Conservation (phyloP, 139 green algal genomes). For the Auxenochlorella pyrenoidosa region DNA sequence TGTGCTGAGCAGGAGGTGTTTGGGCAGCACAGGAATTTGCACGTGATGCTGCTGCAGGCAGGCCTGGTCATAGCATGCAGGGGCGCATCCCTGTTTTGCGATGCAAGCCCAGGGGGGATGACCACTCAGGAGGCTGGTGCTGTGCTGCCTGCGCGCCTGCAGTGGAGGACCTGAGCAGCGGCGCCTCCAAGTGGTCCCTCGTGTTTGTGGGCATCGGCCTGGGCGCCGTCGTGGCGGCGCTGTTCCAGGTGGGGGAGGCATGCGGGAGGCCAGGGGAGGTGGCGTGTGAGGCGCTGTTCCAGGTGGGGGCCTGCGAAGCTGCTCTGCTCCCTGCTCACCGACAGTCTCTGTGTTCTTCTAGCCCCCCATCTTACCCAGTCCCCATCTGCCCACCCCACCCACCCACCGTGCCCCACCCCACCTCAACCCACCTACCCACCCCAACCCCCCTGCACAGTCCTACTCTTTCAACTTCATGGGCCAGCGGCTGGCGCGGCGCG, state of each 20-base stretch:
- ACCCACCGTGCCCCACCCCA: not conserved
- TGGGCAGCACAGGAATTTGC: not conserved
- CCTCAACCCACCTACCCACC: not conserved
- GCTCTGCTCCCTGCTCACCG: too few species aligned
- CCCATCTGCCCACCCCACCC: not conserved
- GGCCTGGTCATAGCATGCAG: too few species aligned
- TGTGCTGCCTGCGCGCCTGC: not conserved
- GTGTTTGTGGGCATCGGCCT: slow-evolving; percentile 76
- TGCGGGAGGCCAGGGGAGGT: too few species aligned
- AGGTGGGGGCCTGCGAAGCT: too few species aligned
- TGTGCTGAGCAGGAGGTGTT: not conserved
- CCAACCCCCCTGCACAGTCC: not conserved
- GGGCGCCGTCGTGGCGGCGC: slow-evolving; percentile 47
- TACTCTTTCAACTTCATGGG: slow-evolving; percentile 66
- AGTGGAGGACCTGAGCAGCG: slow-evolving; percentile 34
- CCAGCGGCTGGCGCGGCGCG: slow-evolving; percentile 63
- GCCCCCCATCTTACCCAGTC: too few species aligned
- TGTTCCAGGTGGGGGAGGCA: slow-evolving; percentile 48
- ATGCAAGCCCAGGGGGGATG: too few species aligned
- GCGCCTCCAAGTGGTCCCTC: slow-evolving; percentile 61
- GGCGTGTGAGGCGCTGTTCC: too few species aligned
- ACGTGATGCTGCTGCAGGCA: not conserved
- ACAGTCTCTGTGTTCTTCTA: too few species aligned
- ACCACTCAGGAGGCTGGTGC: too few species aligned
- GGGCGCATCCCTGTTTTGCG: too few species aligned